These are phyloP conservation scores for Diaporthe helianthi DNA, from an alignment of 2,329 filamentous ascomycete species.

Conservation along the genomic window DNA sequence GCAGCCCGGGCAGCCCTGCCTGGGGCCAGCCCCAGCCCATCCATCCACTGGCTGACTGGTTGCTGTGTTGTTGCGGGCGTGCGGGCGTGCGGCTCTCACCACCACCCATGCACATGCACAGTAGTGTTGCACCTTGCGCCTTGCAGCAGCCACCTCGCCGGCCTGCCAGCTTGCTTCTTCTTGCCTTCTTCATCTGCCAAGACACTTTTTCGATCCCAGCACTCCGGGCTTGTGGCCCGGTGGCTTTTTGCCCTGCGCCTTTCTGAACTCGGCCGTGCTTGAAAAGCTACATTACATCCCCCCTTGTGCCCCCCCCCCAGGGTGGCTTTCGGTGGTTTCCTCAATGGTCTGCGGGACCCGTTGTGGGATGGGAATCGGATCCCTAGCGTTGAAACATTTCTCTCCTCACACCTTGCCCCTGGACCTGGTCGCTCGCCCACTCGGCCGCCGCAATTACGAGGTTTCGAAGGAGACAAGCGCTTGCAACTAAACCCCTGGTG, in stretches of 20 bases:
- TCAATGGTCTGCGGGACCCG: constrained; percentile 14
- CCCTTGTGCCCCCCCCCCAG: background rate
- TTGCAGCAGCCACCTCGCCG: constrained; percentile 12
- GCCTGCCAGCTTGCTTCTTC: constrained; percentile 8
- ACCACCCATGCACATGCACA: constrained; percentile 1
- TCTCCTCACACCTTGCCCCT: constrained; percentile 10
- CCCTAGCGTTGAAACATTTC: constrained; percentile 21
- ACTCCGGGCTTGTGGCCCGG: constrained; percentile 3
- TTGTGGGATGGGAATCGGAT: constrained; percentile 3
- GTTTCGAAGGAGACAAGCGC: constrained; percentile 18
- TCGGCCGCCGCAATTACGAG: constrained; percentile 24
- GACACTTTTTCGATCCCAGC: constrained; percentile 15
- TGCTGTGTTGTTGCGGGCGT: background rate
- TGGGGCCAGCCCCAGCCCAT: background rate
- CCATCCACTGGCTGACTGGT: background rate
- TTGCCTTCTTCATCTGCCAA: constrained; percentile 14
- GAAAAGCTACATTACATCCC: background rate
- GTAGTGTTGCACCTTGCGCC: constrained; percentile 3
- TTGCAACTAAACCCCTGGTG: constrained; percentile 12
- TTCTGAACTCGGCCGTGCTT: constrained; percentile 7
- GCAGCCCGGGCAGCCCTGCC: constrained; percentile 22
- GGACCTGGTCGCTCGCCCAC: constrained; percentile 6
- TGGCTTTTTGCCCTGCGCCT: constrained; percentile 25
- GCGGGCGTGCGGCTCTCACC: constrained; percentile 14
- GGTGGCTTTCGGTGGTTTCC: constrained; percentile 27